These are phyloP conservation scores for Phylloporus scabripes DNA, from an alignment of 768 basidiomycete species.

Conservation along the genomic window DNA sequence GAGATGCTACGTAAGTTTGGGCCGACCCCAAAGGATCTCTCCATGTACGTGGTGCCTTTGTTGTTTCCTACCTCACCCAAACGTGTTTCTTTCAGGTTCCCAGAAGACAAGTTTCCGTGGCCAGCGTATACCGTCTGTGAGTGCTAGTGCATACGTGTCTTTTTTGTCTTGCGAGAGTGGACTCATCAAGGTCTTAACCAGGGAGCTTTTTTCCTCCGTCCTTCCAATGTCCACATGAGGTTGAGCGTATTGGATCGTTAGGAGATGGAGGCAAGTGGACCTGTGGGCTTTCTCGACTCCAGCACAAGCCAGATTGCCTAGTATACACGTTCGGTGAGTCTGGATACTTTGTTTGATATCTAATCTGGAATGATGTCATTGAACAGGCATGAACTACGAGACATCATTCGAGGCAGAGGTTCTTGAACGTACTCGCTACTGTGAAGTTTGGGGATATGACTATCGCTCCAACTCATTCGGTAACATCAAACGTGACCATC, in stretches of 20 bases:
- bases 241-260: slow-evolving; percentile 42
- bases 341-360: not conserved
- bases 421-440: slow-evolving; percentile 41
- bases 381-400: slow-evolving; percentile 48
- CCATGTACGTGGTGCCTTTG: slow-evolving; percentile 26
- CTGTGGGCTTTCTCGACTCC: slow-evolving; percentile 54
- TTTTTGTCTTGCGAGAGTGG: not conserved
- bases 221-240: slow-evolving; percentile 40
- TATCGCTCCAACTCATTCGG: slow-evolving; percentile 34
- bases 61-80: slow-evolving; percentile 3
- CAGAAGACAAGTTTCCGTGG: slow-evolving; percentile 47
- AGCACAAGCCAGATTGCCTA: slow-evolving; percentile 49
- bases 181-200: slow-evolving; percentile 11
- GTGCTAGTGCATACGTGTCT: slow-evolving; percentile 15
- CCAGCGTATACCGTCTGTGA: slow-evolving; percentile 54
- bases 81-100: slow-evolving; percentile 38
- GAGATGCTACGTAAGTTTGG: slow-evolving; percentile 52
- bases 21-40: slow-evolving; percentile 43
- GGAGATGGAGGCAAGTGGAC: slow-evolving; percentile 72
- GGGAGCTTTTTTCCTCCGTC: slow-evolving; percentile 45
- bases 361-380: not conserved
- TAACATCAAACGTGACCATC: slow-evolving; percentile 30
- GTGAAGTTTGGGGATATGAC: slow-evolving; percentile 62
- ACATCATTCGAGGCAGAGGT: slow-evolving; percentile 61
- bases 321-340: slow-evolving; percentile 56